Percentiles rank a stretch among this genome's conserved stretches.
These are phyloP conservation scores for Neurospora pannonica DNA, from an alignment of 495 filamentous ascomycete genomes.

Conservation along the genomic window DNA sequence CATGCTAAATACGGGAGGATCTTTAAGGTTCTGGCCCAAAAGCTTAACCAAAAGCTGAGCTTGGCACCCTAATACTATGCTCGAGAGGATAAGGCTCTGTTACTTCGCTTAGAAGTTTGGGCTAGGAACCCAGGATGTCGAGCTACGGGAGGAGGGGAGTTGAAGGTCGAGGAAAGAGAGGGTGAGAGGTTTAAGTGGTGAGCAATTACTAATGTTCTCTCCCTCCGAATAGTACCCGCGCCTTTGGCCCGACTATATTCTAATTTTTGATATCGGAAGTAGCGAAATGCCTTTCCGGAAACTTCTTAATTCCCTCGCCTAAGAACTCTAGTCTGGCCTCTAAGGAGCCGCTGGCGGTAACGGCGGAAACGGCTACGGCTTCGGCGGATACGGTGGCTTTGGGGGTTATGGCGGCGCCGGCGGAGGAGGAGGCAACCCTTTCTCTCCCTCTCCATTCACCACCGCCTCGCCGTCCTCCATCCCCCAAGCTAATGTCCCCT, in stretches of 20 bases:
- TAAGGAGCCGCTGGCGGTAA: background rate
- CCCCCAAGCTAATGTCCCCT: background rate
- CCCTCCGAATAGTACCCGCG: background rate
- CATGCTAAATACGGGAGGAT: background rate
- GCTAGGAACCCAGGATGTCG: background rate
- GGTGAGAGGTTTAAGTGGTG: background rate
- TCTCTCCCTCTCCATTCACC: background rate
- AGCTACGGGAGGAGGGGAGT: background rate
- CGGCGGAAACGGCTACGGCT: background rate
- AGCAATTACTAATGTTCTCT: background rate
- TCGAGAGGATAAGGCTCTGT: background rate
- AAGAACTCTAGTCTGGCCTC: background rate
- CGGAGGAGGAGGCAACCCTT: background rate
- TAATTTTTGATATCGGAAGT: background rate
- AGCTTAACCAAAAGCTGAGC: background rate
- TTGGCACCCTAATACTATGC: background rate
- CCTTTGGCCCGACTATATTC: background rate
- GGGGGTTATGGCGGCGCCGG: background rate
- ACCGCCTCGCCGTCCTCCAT: background rate
- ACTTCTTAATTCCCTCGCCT: background rate
- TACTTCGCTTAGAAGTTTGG: background rate
- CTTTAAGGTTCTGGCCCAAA: background rate
- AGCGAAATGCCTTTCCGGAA: slow-evolving; percentile 14
- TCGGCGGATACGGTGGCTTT: background rate
- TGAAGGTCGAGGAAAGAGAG: background rate